Evolutionary conservation across 495 filamentous ascomycete species (phyloP).

Genomic region (Neurospora tetraspora): DNA sequence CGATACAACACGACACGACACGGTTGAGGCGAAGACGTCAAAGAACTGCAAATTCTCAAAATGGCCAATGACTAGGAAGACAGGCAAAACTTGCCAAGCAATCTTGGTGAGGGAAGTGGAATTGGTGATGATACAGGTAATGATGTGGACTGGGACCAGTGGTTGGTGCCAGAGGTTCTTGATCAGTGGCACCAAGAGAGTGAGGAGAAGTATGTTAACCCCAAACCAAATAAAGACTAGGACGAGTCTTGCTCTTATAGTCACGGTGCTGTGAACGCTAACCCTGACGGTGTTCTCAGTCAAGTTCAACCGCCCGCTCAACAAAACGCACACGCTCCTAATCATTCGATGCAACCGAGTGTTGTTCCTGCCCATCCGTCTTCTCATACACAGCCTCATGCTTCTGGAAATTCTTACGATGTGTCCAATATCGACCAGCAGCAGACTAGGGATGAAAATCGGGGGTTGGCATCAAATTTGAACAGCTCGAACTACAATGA

Average conservation of each 20-base stretch:
- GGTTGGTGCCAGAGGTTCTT: neutral
- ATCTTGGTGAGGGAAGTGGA: neutral
- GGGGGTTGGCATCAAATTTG: neutral
- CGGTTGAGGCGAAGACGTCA: neutral
- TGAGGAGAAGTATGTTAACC: neutral
- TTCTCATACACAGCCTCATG: neutral
- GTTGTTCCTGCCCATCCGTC: neutral
- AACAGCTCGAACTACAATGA: neutral
- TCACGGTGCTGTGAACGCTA: neutral
- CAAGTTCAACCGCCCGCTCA: neutral
- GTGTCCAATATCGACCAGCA: neutral
- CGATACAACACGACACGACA: neutral
- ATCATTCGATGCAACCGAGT: neutral
- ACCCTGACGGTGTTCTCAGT: neutral
- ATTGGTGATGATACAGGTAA: neutral
- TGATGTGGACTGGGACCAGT: neutral
- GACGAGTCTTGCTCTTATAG: neutral
- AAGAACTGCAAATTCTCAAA: neutral
- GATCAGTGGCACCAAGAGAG: neutral
- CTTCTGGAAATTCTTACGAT: neutral
- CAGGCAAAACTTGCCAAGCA: neutral
- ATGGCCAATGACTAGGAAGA: neutral
- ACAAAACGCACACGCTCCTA: neutral
- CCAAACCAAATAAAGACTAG: neutral
- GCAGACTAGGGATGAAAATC: neutral